Conservation (phyloP, 1,284 basidiomycete species). For the Puccinia horiana region DNA sequence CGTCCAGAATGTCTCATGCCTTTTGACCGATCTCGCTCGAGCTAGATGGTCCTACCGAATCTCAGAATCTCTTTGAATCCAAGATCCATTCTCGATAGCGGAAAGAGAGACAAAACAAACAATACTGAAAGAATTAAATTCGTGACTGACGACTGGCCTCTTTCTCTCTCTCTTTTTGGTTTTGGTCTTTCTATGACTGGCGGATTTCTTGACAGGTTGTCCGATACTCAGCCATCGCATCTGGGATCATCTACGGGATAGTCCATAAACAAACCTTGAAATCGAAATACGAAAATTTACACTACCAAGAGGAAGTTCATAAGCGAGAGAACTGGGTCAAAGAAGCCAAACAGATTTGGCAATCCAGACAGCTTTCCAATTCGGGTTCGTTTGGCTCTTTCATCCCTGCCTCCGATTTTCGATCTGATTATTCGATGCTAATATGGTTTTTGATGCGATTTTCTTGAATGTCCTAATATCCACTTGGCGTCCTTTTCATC, state of each 20-base stretch:
- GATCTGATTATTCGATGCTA: neutral
- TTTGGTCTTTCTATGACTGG: too few species aligned
- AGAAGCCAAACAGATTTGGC: constrained; percentile 41
- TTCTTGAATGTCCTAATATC: neutral
- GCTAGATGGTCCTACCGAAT: neutral
- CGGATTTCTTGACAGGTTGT: constrained; percentile 81
- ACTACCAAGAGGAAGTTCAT: constrained; percentile 40
- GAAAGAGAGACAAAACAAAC: neutral
- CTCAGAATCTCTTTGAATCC: neutral
- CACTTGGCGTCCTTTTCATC: neutral
- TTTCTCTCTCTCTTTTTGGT: neutral
- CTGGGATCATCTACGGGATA: constrained; percentile 89
- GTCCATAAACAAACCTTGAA: constrained; percentile 87
- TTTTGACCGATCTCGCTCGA: neutral
- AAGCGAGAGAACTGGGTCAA: constrained; percentile 45
- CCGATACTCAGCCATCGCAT: constrained; percentile 86
- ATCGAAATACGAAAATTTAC: constrained; percentile 76
- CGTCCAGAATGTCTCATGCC: neutral
- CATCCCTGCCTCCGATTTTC: neutral
- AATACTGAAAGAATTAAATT: neutral
- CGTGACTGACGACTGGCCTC: neutral
- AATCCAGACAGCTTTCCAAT: constrained; percentile 26
- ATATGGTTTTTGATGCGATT: neutral
- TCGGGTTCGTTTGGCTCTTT: constrained; percentile 12
- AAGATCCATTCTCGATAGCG: too few species aligned